A percentile compares a stretch with the other conserved stretches of the same genome.
Conservation (phyloP, 805 yeast genomes). For the Cyberlindnera samutprakarnensis region DNA sequence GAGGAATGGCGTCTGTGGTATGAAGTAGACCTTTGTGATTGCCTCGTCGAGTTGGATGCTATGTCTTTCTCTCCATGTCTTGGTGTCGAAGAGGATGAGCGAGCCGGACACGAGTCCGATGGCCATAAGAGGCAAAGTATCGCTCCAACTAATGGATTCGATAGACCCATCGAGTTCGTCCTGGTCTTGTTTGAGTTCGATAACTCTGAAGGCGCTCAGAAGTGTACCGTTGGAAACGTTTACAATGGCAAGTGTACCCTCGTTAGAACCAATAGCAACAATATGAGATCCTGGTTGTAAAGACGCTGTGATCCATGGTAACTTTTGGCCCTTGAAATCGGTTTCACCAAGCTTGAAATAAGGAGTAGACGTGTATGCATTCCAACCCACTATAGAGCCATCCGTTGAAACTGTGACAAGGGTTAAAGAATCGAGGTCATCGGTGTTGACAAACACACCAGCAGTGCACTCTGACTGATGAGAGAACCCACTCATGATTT, state of each 20-base stretch:
- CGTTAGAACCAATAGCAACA: conserved; percentile 79
- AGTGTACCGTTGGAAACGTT: conserved; percentile 70
- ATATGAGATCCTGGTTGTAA: conserved; percentile 40
- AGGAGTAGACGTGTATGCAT: conserved; percentile 68
- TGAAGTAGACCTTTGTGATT: conserved; percentile 69
- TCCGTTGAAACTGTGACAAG: conserved; percentile 79
- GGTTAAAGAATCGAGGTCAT: conserved; percentile 49
- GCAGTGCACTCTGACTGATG: conserved; percentile 77
- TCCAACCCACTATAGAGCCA: conserved; percentile 83
- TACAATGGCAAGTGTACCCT: conserved; percentile 76
- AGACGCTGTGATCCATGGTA: conserved; percentile 84
- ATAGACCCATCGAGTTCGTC: conserved; percentile 61
- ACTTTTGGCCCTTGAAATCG: conserved; percentile 64
- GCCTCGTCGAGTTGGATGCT: conserved; percentile 69
- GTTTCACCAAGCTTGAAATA: conserved; percentile 58
- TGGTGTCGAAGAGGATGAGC: conserved; percentile 72
- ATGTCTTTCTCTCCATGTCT: conserved; percentile 80
- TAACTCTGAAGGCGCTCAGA: conserved; percentile 56
- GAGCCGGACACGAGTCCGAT: conserved; percentile 88
- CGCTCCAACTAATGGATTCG: conserved; percentile 81
- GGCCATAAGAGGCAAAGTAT: conserved; percentile 58
- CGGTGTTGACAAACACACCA: conserved; percentile 64
- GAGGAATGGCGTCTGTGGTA: conserved; percentile 47
- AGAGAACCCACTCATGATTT: conserved; percentile 69
- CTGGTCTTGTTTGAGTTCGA: conserved; percentile 47